Evolutionary conservation across 2,329 filamentous ascomycete genomes (phyloP), one percentile per base, ranked within the genome.

Genomic region (Akanthomyces lecanii): DNA sequence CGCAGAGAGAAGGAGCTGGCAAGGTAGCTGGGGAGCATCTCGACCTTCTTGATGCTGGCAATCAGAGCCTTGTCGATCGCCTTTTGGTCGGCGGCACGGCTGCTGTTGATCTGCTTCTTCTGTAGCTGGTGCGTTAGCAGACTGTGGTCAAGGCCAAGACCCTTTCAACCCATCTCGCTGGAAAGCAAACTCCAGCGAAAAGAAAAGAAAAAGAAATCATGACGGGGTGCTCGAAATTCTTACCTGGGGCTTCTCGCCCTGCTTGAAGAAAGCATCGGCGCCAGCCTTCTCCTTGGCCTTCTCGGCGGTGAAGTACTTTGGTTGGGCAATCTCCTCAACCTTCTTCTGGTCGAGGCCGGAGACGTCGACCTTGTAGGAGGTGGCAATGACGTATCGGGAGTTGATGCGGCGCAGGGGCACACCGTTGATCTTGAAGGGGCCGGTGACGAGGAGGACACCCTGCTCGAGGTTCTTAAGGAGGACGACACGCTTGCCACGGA

Each of bases 391-490:
- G 82, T 95, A 96, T 82, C 91, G 89, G 78, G 91, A 85, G 85
- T 96, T 96, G 79, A 96, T 91, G 80, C 91, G 88, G 83, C 95
- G 90, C 77, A 99, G 89, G 73, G 95, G 95, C 71, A 99, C 95
- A 81, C 95, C 95, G 85, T 99, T 99, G 85, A 99, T 90, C 90
- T 98, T 99, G 91, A 98, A 99, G 79, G 95, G 95, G 75, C 95
- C 95, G 78, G 95, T 99, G 76, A 99, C 92, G 79, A 99, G 92
- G 80, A 99, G 92, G 71, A 97, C 92, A 84, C 95, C 95, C 85
- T 97, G 92, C 78, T 91, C 86, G 77, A 99, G 93, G 82, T 89
- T 87, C 89, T 98, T 98, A 80, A 99, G 90, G 83, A 98, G 92
- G 77, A 99, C 86, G 76, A 99, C 95, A 79, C 95, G 95, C 92